Evolutionary conservation across 2,329 filamentous ascomycete species (phyloP).

Genomic region (Colletotrichum limetticola): DNA sequence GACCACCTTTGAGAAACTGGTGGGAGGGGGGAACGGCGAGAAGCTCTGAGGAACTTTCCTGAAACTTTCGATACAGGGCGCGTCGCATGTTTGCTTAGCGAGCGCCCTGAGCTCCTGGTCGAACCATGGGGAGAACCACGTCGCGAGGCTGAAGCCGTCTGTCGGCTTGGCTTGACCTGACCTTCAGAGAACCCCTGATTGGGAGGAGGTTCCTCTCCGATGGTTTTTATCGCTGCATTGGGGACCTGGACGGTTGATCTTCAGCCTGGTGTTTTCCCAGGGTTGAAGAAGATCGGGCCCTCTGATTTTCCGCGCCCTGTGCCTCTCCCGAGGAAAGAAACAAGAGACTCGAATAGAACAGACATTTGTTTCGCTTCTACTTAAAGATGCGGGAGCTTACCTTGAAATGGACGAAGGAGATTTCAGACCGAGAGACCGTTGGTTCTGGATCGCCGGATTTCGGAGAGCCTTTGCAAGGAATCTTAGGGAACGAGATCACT

Average conservation of each 20-base stretch:
- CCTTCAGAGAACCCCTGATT: not conserved
- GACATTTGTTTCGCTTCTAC: conserved; percentile 11
- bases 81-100: conserved; percentile 40
- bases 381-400: conserved; percentile 19
- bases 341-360: not conserved
- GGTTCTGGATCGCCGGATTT: not conserved
- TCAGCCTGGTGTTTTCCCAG: not conserved
- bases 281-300: not conserved
- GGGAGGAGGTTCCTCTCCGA: not conserved
- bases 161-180: not conserved
- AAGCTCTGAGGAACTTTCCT: conserved; percentile 23
- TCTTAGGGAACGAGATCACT: not conserved
- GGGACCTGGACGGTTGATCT: not conserved
- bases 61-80: conserved; percentile 42
- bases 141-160: conserved; percentile 21
- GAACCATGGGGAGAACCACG: not conserved
- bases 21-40: not conserved
- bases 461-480: not conserved
- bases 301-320: not conserved
- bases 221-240: not conserved
- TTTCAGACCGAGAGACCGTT: not conserved
- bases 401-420: not conserved
- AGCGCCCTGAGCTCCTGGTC: conserved; percentile 21
- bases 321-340: not conserved
- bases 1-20: not conserved